These are phyloP conservation scores for Trichothecium sympodiale DNA, from an alignment of 2,329 filamentous ascomycete species.

Conservation along the genomic window DNA sequence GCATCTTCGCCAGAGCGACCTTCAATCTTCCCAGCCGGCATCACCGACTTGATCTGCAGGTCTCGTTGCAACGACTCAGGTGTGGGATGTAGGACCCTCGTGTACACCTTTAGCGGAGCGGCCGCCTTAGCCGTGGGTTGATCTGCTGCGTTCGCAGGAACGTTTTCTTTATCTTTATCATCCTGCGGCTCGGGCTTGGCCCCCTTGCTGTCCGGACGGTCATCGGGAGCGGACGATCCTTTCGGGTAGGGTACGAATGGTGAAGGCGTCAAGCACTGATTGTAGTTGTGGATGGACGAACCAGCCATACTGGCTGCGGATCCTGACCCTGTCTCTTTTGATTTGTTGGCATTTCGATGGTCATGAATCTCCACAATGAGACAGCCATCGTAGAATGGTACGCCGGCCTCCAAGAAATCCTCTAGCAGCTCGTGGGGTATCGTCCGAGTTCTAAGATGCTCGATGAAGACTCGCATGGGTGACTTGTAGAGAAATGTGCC, in stretches of 20 bases:
- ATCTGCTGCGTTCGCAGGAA: constrained; percentile 37
- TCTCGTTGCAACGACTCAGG: constrained; percentile 64
- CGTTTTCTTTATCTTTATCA: constrained; percentile 47
- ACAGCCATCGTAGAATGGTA: constrained; percentile 87
- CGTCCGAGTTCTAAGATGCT: constrained; percentile 65
- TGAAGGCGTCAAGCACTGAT: constrained; percentile 81
- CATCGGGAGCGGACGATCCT: constrained; percentile 27
- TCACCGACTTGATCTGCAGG: constrained; percentile 63
- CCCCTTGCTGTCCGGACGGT: constrained; percentile 18
- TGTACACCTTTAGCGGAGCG: constrained; percentile 56
- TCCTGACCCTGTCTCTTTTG: constrained; percentile 43
- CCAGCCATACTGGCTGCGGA: constrained; percentile 40
- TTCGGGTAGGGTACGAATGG: constrained; percentile 68
- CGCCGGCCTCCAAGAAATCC: constrained; percentile 58
- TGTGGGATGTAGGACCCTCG: constrained; percentile 78
- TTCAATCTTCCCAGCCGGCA: constrained; percentile 30
- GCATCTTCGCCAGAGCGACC: constrained; percentile 18
- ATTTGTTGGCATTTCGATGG: constrained; percentile 56
- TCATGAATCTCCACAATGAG: constrained; percentile 92
- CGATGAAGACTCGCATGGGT: constrained; percentile 72
- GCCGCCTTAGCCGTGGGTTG: constrained; percentile 18
- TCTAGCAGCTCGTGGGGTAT: constrained; percentile 83
- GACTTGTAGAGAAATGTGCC: constrained; percentile 87
- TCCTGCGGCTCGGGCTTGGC: constrained; percentile 22
- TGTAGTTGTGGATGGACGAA: constrained; percentile 89